Evolutionary conservation across 306 rosid species (phyloP), one percentile per base, ranked within the genome.

Genomic region (Acacia crassicarpa): DNA sequence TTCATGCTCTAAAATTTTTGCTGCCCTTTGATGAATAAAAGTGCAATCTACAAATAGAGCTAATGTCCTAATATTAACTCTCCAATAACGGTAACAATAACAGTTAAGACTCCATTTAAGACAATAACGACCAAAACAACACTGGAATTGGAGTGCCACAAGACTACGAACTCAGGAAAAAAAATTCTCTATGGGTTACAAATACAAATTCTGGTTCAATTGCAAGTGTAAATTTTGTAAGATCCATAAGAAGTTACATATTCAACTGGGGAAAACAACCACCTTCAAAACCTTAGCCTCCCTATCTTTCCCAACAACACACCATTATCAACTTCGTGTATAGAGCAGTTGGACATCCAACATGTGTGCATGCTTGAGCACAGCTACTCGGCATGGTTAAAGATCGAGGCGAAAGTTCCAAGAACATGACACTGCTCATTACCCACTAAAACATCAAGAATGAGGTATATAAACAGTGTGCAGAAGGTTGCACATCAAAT

Each of bases 231-330:
- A 63, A 71, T 17, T n/a, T 65, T 41, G 54, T 35, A 63, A 49
- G 48, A 82, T 75, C 72, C 67, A 59, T 22, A 30, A 44, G 59
- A 80, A 40, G 72, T 59, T 67, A 67, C 16, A 2, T 16, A 40
- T 49, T 80, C 19, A 17, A 61, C 15, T 13, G 11, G 56, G 22
- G 74, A 48, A 80, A 38, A 65, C 49, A 25, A 38, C 46, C 69
- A 67, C 74, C 46, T 17, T 20, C 67, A 76, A 58, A 22, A 72
- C 65, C 80, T 76, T 71, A 59, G 69, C 81, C 20, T 79, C 59
- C 77, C 25, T 16, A 82, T 61, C 78, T 67, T 40, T 53, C 67
- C 78, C 48, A 67, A 75, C 74, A 83, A 58, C 22, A 83, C 59
- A 69, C 32, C 67, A n/a, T 48, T 38, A 12, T 63, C 81, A 80